phyloP scores from a whole-genome alignment of 1,284 basidiomycete species.

The Apiotrichum akiyoshidainum region DNA sequence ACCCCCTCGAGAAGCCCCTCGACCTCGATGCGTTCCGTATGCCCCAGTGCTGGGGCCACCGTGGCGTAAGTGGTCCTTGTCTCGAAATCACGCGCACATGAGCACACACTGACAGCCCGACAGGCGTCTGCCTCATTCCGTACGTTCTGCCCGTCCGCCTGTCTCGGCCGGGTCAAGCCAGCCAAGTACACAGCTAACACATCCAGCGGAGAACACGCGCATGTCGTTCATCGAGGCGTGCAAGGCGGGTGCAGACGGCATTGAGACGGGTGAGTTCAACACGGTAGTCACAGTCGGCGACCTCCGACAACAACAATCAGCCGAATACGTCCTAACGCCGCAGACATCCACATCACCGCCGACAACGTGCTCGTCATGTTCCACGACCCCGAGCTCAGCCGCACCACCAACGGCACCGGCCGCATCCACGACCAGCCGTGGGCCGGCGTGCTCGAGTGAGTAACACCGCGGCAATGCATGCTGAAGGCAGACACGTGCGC shows the following conservation, averaged over 20 bases:
- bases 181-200: too few relatives aligned
- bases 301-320: conserved; percentile 19
- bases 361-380: conserved; percentile 93
- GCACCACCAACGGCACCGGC: conserved; percentile 59
- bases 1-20: conserved; percentile 19
- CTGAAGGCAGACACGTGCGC: conserved; percentile 58
- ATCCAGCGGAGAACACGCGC: conserved; percentile 75
- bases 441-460: conserved; percentile 48
- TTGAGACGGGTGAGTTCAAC: conserved; percentile 67
- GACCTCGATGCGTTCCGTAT: conserved; percentile 23
- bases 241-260: conserved; percentile 86
- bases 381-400: conserved; percentile 71
- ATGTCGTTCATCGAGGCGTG: conserved; percentile 90
- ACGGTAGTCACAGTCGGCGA: conserved; percentile 90
- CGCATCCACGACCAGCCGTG: conserved; percentile 55
- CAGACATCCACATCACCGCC: conserved; percentile 92
- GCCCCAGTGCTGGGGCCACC: conserved; percentile 87
- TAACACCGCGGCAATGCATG: conserved; percentile 3
- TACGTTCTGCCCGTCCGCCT: conserved; percentile 23
- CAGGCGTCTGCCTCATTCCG: conserved; percentile 79
- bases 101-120: conserved; percentile 11
- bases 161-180: conserved; percentile 8
- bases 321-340: neutral
- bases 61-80: conserved; percentile 67
- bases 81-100: neutral